Base-by-base conservation (phyloP, 805 yeast species). In the Grigorovia transvaalensis region DNA sequence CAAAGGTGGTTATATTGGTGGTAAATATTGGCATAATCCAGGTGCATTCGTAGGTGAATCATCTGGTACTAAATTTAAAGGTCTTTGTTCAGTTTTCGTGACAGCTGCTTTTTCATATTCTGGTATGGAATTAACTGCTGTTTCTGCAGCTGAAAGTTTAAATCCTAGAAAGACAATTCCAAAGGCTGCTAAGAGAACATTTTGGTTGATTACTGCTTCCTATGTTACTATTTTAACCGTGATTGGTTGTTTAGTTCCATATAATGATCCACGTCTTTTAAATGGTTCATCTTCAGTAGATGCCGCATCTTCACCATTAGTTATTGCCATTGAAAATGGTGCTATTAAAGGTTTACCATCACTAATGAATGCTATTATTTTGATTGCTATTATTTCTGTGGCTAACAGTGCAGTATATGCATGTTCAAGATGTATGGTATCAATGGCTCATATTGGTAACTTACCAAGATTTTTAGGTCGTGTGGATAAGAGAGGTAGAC, bases 401-500 rank as follows among this genome's bases (percentile, higher is more conserved):
- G 90, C 87, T 43, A 83, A 84, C 66, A 78, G 88, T 9, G 77
- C 87, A 1, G 83, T 82, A 9, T 84, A 76, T 62, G 87, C 82
- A 9, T 78, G 85, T 55, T 80, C 88, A 15, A 78, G 90, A 66
- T 81, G 86, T 9, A 69, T 83, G 55, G 81, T 83, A 2, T 77
- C 86, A 8, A 73, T 84, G 68, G 83, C 87, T 9, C 80, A 78
- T 45, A 82, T 80, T 65, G 81, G 84, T 18, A 75, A 76, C 59
- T 82, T 83, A 18, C 90, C 89, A 41, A 69, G 69, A 51, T 60
- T 74, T 33, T 75, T 83, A 51, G 81, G 82, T 40, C 84, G 84
- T 69, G 79, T 87, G 54, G 95, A 88, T 66, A 76, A 84, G 57
- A 73, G 71, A 50, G 96, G 96, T 53, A 77, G 95, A 62, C 96